phyloP scores from a whole-genome alignment of 495 filamentous ascomycete genomes.

The Pseudoneurospora amorphoporcata region DNA sequence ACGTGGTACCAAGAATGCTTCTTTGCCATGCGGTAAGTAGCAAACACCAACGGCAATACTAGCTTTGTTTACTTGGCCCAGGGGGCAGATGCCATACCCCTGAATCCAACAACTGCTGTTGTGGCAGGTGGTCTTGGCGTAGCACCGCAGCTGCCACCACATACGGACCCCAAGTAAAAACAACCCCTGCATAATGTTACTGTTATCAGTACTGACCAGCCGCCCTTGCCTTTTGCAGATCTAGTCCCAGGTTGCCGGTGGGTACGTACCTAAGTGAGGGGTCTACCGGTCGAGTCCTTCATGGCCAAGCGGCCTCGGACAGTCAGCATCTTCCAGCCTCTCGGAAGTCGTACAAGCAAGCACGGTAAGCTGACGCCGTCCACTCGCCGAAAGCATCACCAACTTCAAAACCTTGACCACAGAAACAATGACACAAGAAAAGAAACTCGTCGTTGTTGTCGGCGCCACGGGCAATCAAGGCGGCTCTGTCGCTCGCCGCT shows the following conservation, averaged over 20 bases:
- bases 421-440: slow-evolving; percentile 1
- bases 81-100: not conserved
- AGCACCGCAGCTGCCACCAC: not conserved
- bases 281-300: not conserved
- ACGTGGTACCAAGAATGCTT: not conserved
- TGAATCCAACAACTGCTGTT: not conserved
- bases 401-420: not conserved
- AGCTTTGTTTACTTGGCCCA: not conserved
- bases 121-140: not conserved
- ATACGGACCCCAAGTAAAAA: not conserved
- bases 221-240: not conserved
- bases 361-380: not conserved
- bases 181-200: not conserved
- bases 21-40: not conserved
- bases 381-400: not conserved
- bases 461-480: slow-evolving; percentile 38
- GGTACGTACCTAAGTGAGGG: not conserved
- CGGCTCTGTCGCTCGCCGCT: slow-evolving; percentile 29
- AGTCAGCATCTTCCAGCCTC: not conserved
- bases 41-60: not conserved
- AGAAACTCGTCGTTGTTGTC: slow-evolving; percentile 30
- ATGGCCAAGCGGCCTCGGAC: not conserved
- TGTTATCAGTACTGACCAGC: not conserved
- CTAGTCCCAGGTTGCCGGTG: not conserved
- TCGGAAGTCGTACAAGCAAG: not conserved